Base-by-base conservation (phyloP, 257 asterid genomes). In the Rehmannia glutinosa region DNA sequence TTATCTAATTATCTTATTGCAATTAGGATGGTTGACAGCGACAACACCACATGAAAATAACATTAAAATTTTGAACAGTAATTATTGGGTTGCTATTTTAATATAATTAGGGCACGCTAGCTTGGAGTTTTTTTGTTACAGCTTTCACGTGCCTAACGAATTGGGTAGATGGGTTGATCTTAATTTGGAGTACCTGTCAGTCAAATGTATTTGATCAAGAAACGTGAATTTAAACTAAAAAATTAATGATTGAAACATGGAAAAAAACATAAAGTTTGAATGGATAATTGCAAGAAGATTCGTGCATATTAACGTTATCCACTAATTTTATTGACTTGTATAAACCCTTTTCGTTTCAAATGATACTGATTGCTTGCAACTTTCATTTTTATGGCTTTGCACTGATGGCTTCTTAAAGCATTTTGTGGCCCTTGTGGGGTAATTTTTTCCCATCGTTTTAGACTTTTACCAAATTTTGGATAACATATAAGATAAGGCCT, bases 291-390 rank as follows among this genome's bases (percentile, higher is more conserved):
- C 6, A 13, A 59, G 19, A 36, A 73, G 69, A 57, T 66, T 49
- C 73, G 65, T 50, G 73, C 64, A 73, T 30, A 5, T 64, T n/a
- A n/a, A n/a, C n/a, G 54, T 72, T 55, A 57, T 72, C 72, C 55
- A 56, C 72, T 45, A 55, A 1, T 43, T 49, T 61, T n/a, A n/a
- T n/a, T 66, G 52, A 59, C 65, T 73, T n/a, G n/a, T n/a, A n/a
- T n/a, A n/a, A n/a, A n/a, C n/a, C n/a, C n/a, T n/a, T n/a, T n/a
- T n/a, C n/a, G n/a, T n/a, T n/a, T n/a, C n/a, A n/a, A n/a, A n/a
- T n/a, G n/a, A n/a, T n/a, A n/a, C n/a, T n/a, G n/a, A n/a, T n/a
- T n/a, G n/a, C n/a, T n/a, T n/a, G n/a, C n/a, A n/a, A n/a, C n/a
- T n/a, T n/a, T n/a, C n/a, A n/a, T n/a, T n/a, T n/a, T n/a, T n/a